Evolutionary conservation across 2,329 filamentous ascomycete species (phyloP).

Genomic region (Aspergillus amoenus): DNA sequence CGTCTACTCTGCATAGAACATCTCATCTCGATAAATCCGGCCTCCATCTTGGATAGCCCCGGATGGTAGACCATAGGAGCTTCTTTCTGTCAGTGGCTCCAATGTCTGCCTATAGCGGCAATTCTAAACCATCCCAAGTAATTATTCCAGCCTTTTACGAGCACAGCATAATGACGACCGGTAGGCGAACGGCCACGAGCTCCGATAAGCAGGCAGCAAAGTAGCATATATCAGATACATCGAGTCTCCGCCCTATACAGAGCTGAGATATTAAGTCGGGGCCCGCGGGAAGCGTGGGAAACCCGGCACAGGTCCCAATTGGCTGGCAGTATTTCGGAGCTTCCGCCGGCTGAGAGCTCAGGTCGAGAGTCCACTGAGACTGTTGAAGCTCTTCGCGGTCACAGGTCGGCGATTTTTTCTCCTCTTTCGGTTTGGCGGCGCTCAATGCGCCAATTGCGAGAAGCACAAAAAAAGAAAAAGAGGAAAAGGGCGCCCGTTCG

Average conservation of each 20-base stretch:
- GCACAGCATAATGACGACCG: too few relatives aligned
- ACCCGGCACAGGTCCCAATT: not conserved
- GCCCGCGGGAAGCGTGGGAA: not conserved
- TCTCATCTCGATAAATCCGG: not conserved
- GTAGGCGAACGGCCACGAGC: too few relatives aligned
- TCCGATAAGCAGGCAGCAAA: too few relatives aligned
- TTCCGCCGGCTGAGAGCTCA: not conserved
- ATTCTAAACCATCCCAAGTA: too few relatives aligned
- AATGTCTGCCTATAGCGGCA: too few relatives aligned
- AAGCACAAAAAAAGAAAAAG: not conserved
- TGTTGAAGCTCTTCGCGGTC: too few relatives aligned
- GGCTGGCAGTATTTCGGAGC: not conserved
- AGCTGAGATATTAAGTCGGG: not conserved
- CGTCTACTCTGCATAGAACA: not conserved
- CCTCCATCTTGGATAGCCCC: not conserved
- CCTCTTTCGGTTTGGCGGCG: constrained; percentile 1
- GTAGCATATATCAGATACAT: too few relatives aligned
- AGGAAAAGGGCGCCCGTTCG: not conserved
- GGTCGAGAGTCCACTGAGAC: too few relatives aligned
- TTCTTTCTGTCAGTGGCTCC: too few relatives aligned
- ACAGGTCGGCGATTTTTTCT: not conserved
- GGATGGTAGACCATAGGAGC: too few relatives aligned
- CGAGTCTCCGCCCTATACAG: too few relatives aligned
- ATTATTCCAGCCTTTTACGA: too few relatives aligned
- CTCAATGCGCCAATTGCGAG: constrained; percentile 2